Evolutionary conservation across 371 early-diverging fungal genomes (phyloP), one percentile per base, ranked within the genome.

Genomic region (Catenaria anguillulae): DNA sequence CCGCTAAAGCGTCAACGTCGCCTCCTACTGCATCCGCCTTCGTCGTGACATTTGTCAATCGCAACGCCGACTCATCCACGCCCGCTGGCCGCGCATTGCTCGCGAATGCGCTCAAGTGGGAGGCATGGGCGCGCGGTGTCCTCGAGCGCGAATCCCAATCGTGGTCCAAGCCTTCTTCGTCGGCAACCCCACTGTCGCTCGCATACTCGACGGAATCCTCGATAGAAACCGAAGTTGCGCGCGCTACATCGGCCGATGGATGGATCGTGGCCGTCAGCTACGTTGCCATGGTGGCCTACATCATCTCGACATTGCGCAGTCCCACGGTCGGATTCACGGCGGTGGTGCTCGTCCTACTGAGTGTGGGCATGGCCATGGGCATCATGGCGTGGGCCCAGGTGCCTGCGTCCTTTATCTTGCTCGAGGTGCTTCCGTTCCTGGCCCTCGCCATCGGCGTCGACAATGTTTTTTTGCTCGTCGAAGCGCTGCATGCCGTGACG

Each of bases 361-460:
- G 84, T 1, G 85, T 87, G 0, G 78, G 80, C 19, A 75, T 77
- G 4, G 79, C 84, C 0, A 83, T 85, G 12, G 86, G 87, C 17
- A 64, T 86, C 31, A 84, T 86, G 55, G 84, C 83, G 0, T 73
- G 78, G 56, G 69, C 81, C 8, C 84, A 84, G 33, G 71, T 77
- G 56, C 84, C 84, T 62, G 78, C 78, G 35, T 85, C 88, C 0
- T 64, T 86, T 58, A 87, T 87, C 62, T 84, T 86, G 66, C 86
- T 85, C 6, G 88, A 87, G 62, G 88, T 87, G 13, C 85, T 87
- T 59, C 88, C 88, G 0, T 87, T 87, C 65, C 69, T 87, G 55
- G 87, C 86, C 4, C 66, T 86, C n/a, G 86, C 86, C 10, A 84
- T 87, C 0, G 88, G 88, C 48, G 88, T 87, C 0, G 88, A 87